These are phyloP conservation scores for Backusella psychrophila DNA, from an alignment of 192 early-diverging fungal species.

Conservation along the genomic window DNA sequence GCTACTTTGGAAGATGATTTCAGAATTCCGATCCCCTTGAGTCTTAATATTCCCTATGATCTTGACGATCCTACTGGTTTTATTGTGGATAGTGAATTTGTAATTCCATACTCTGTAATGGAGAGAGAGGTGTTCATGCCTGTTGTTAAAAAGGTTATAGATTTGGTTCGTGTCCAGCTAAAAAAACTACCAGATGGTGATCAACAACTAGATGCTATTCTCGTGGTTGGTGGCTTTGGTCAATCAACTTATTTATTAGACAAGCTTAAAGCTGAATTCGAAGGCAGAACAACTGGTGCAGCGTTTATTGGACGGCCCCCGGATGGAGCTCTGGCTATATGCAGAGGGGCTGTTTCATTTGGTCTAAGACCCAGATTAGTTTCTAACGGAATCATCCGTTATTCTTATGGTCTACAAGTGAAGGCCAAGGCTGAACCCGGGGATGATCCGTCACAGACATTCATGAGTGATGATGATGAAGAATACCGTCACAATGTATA, in stretches of 20 bases:
- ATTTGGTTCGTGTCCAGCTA: slow-evolving; percentile 44
- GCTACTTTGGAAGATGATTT: slow-evolving; percentile 39
- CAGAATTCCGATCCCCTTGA: slow-evolving; percentile 35
- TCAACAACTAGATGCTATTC: slow-evolving; percentile 39
- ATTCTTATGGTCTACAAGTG: slow-evolving; percentile 46
- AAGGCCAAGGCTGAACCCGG: slow-evolving; percentile 27
- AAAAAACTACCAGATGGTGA: slow-evolving; percentile 26
- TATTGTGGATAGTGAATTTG: slow-evolving; percentile 21
- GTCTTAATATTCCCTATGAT: slow-evolving; percentile 7
- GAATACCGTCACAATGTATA: neutral
- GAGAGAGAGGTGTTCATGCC: slow-evolving; percentile 46
- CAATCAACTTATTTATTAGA: slow-evolving; percentile 49
- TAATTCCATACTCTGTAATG: slow-evolving; percentile 40
- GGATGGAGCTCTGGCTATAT: slow-evolving; percentile 46
- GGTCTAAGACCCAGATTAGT: slow-evolving; percentile 44
- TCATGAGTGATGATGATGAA: neutral
- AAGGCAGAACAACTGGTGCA: slow-evolving; percentile 18
- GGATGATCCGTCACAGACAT: neutral
- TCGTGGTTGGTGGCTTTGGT: slow-evolving; percentile 53
- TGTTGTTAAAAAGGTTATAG: slow-evolving; percentile 41
- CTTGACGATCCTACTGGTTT: neutral
- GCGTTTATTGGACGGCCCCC: slow-evolving; percentile 41
- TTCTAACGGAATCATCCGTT: slow-evolving; percentile 42
- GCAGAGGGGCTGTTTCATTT: slow-evolving; percentile 51
- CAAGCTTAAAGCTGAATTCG: slow-evolving; percentile 39